Evolutionary conservation across 2,329 filamentous ascomycete species (phyloP), one percentile per base, ranked within the genome.

Genomic region (Penicillium griseofulvum): DNA sequence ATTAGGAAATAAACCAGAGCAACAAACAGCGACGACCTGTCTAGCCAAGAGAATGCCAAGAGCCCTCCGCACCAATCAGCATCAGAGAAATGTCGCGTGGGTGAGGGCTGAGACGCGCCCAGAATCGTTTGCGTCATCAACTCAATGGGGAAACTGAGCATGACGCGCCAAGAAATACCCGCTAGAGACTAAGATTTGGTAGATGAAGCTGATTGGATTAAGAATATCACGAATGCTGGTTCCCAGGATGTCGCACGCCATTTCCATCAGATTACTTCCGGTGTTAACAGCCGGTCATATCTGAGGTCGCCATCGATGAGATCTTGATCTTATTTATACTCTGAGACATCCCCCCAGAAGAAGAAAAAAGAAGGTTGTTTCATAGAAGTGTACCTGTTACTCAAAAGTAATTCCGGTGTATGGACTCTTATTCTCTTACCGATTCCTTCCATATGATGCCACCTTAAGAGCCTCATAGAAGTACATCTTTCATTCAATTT

Each of bases 371-470:
- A 31, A 34, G 31, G 16, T 33, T 24, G n/a, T 33, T 34, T 17
- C 38, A 34, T 50, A 50, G 33, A 55, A 41, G 48, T 51, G 49
- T 39, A 59, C 39, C 36, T 49, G n/a, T 44, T 47, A 36, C 48
- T 44, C 24, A 38, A 42, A 42, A 43, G 52, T 45, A 50, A 54
- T 38, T 45, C 39, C 45, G n/a, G 62, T 70, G 64, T 60, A 71
- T 71, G 68, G 65, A 70, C 67, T 71, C 63, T 28, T 65, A 69
- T 58, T 65, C 60, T 54, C 52, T 68, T 42, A 57, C 68, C 52
- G 63, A 71, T 60, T 69, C 60, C 33, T 67, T 68, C 57, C 69
- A 69, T 55, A 69, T 70, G 68, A 62, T 63, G 52, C 68, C 69
- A 44, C 68, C 68, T 55, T 71, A 67, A 49, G 54, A 48, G 44